These are phyloP conservation scores for Lepidium africanum DNA, from an alignment of 345 rosid species.

Conservation along the genomic window DNA sequence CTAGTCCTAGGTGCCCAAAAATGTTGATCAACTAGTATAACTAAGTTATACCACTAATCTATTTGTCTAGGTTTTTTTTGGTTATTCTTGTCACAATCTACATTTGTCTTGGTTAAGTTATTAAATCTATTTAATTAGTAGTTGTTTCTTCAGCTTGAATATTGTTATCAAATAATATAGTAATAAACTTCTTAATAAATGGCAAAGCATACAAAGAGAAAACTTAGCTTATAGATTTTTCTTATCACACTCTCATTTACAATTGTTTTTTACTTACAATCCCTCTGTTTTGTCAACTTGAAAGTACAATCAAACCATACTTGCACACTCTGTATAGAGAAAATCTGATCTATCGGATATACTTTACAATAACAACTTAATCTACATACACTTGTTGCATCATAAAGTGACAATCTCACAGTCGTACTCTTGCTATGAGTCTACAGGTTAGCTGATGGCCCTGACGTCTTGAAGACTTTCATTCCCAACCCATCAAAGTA, in stretches of 20 bases:
- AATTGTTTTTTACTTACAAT: not conserved
- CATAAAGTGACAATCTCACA: not conserved
- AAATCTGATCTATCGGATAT: not conserved
- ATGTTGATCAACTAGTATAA: no score
- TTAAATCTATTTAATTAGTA: no score
- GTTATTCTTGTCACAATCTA: no score
- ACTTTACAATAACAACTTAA: not conserved
- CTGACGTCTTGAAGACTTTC: not conserved
- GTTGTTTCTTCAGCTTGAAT: no score
- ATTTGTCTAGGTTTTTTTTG: no score
- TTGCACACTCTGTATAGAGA: no score
- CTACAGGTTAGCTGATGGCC: constrained; percentile 15
- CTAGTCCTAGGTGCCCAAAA: no score
- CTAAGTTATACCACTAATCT: no score
- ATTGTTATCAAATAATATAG: no score
- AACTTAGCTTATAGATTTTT: not conserved
- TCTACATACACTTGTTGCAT: constrained; percentile 14
- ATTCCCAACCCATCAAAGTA: constrained; percentile 86
- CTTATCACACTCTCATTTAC: constrained; percentile 12
- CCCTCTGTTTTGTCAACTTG: not conserved
- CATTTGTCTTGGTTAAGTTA: no score
- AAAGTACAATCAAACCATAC: not conserved
- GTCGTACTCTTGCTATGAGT: not conserved
- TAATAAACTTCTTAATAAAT: no score
- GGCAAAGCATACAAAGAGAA: not conserved